Evolutionary conservation across 2,329 filamentous ascomycete species (phyloP), one percentile per base, ranked within the genome.

Genomic region (Zasmidium citrigriseum): DNA sequence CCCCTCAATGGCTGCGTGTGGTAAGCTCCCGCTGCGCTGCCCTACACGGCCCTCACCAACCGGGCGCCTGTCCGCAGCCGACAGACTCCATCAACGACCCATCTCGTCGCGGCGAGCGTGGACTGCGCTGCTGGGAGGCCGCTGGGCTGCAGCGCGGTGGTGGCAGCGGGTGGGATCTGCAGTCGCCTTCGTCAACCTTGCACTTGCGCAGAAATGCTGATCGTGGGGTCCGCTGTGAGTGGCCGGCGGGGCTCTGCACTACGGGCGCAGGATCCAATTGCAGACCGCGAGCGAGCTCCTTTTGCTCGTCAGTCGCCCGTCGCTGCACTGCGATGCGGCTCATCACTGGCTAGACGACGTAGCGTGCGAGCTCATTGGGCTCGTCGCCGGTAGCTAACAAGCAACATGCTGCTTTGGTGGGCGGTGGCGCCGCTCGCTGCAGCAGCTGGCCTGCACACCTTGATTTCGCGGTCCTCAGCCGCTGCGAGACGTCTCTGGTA

Each of bases 241-340:
- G 54, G 46, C 46, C 10, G 20, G 38, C 18, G 9, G 46, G 16
- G 22, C 20, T 25, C 25, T 44, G 29, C 46, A 45, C 14, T 50
- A 41, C 46, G 46, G 18, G 25, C 54, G 12, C 7, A 18, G 14
- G 49, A 51, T n/a, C 59, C 55, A 63, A 61, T 64, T 57, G 61
- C 50, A 52, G 57, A 62, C 56, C 50, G 55, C 54, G 52, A 50
- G 24, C 60, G 62, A 66, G 69, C 60, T 60, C 50, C 50, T 55
- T 50, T 57, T 58, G 52, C 56, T 59, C 56, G 54, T 46, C 57
- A 46, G 41, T 41, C 48, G 76, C 75, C 73, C 72, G 74, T 76
- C 73, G 72, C 70, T 66, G 67, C 61, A 66, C 68, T 54, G 66
- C 71, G 67, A 76, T 77, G 76, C 73, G 70, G 66, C 60, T 66